A percentile compares a stretch with the other conserved stretches of the same genome.
These are phyloP conservation scores for Trypanosoma boissoni DNA, from an alignment of 208 protist species.

Conservation along the genomic window DNA sequence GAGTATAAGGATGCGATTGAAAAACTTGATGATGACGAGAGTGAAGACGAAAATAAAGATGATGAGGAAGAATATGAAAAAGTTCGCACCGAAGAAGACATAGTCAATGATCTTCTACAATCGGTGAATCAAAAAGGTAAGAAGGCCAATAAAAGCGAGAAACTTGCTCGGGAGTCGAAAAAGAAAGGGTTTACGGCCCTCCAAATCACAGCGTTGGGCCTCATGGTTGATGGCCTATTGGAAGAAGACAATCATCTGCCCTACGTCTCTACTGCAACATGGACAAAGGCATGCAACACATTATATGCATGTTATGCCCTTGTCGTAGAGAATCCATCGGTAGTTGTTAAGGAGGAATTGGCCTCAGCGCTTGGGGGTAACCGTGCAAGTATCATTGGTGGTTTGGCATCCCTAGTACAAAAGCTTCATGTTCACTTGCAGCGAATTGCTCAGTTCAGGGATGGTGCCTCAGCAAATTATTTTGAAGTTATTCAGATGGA, in stretches of 20 bases:
- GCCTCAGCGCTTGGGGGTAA: slow-evolving; percentile 22
- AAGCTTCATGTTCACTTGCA: slow-evolving; percentile 48
- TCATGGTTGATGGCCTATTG: slow-evolving; percentile 37
- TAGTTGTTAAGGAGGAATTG: slow-evolving; percentile 44
- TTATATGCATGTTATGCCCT: slow-evolving; percentile 34
- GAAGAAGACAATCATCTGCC: slow-evolving; percentile 46
- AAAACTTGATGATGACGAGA: slow-evolving; percentile 29
- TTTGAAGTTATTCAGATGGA: slow-evolving; percentile 57
- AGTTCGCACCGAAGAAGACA: slow-evolving; percentile 26
- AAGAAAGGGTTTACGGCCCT: slow-evolving; percentile 39
- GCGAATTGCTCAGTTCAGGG: slow-evolving; percentile 54
- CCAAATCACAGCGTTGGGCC: slow-evolving; percentile 50
- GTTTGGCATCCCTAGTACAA: slow-evolving; percentile 44
- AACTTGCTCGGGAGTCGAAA: slow-evolving; percentile 41
- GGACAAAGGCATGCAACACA: slow-evolving; percentile 43
- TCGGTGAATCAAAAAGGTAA: slow-evolving; percentile 29
- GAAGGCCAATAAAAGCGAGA: slow-evolving; percentile 35
- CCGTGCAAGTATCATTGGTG: slow-evolving; percentile 42
- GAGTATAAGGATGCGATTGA: slow-evolving; percentile 35
- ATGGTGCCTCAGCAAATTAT: slow-evolving; percentile 39
- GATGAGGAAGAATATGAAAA: slow-evolving; percentile 21
- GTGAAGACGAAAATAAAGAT: slow-evolving; percentile 33
- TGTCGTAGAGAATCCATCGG: slow-evolving; percentile 36
- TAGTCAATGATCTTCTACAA: slow-evolving; percentile 14
- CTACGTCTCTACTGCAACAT: slow-evolving; percentile 44